Evolutionary conservation across 208 protist genomes (phyloP), one percentile per base, ranked within the genome.

Genomic region (Jaenimonas drosophilae): DNA sequence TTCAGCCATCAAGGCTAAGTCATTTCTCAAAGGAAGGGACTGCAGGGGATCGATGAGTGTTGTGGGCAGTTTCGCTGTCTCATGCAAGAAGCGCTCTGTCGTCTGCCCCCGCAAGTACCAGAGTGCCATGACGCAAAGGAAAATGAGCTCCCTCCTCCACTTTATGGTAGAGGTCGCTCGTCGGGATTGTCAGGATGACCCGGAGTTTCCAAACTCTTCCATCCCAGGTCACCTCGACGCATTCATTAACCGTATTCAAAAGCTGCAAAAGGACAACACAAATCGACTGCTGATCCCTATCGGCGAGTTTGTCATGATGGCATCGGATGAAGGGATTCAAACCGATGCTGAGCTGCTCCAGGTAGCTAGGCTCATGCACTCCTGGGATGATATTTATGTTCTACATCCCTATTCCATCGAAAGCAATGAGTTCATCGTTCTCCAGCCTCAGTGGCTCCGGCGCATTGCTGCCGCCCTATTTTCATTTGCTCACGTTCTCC

Each of bases 21-120:
- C n/a, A n/a, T n/a, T n/a, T n/a, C n/a, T n/a, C n/a, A n/a, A n/a
- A n/a, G n/a, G n/a, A n/a, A n/a, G n/a, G n/a, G n/a, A n/a, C n/a
- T n/a, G n/a, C n/a, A n/a, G n/a, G n/a, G n/a, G n/a, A n/a, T n/a
- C n/a, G n/a, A n/a, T n/a, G n/a, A n/a, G 37, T 11, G 11, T 93
- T 46, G 58, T 81, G 11, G 87, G 82, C 29, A 90, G 77, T 54
- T 95, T 91, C 47, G 87, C 87, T 33, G 82, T 90, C 2, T 92
- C 83, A 2, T 95, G 79, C 65, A 90, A 87, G 56, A 86, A 56
- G 32, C 78, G 83, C 7, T 47, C 57, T 19, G 61, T 91, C 43
- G 84, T 93, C 52, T 73, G 71, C 3, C 63, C 79, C n/a, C 82
- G 80, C 34, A 57, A 64, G 42, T 31, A 52, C 29, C 53, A 69